Evolutionary conservation across 441 rosid genomes (phyloP), one percentile per base, ranked within the genome.

Genomic region (Populus trichocarpa): DNA sequence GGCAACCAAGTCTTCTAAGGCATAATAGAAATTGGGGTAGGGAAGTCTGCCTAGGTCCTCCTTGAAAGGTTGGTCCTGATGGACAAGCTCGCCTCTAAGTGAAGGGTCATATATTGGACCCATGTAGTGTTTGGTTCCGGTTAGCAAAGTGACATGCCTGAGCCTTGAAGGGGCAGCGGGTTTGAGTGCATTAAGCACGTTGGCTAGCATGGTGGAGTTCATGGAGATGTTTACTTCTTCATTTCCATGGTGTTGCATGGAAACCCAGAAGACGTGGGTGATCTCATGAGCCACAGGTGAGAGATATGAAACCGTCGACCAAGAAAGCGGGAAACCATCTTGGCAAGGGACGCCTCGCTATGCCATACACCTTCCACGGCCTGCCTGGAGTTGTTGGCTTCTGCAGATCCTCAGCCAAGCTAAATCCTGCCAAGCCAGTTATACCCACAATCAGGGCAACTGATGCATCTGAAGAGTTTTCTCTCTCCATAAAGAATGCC

Each of bases 91-190:
- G 64, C 22, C 46, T 0, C 72, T 65, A 38, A 53, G 71, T 8
- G 32, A 10, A 2, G 70, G 73, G 20, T 84, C 87, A 20, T 5
- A 20, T 25, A 87, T 20, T 0, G 86, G 87, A 2, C 86, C 89
- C 84, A 85, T 71, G 67, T 83, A 82, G 20, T 88, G 84, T 59
- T 83, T 38, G 69, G 87, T 83, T 12, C 89, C 84, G 0, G 86
- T 86, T 42, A 80, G 87, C 22, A 86, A 50, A 0, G 83, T 69
- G 5, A 85, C 16, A 22, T 86, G 88, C 4, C 64, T 40, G 20
- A 85, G 86, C 20, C 26, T 28, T 7, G 78, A 76, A 72, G 46
- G 12, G 1, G 70, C 38, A 18, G 42, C 20, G 3, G 81, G 73
- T n/a, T 40, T 74, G 2, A 84, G 35, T n/a, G 76, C 82, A 6